Conservation (phyloP, 495 filamentous ascomycete species). For the Penicillium paxilli region DNA sequence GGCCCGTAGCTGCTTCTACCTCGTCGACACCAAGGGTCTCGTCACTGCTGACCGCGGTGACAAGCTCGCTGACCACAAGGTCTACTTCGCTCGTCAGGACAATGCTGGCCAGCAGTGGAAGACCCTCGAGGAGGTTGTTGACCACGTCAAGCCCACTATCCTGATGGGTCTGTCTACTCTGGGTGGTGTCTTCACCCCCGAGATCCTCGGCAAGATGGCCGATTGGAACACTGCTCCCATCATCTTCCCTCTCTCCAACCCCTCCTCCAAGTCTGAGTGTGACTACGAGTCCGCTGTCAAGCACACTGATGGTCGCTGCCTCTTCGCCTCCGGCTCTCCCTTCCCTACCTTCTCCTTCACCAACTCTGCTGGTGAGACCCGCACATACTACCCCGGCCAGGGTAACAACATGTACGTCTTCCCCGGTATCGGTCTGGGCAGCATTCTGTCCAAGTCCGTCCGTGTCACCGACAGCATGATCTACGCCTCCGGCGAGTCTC, state of each 20-base stretch:
- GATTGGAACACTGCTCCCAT: constrained; percentile 79
- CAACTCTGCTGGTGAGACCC: constrained; percentile 58
- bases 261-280: constrained; percentile 93
- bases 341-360: constrained; percentile 72
- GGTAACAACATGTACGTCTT: constrained; percentile 96
- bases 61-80: constrained; percentile 92
- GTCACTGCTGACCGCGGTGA: constrained; percentile 93
- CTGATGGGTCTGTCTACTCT: constrained; percentile 94
- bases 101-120: constrained; percentile 90
- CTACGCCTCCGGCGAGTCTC: constrained; percentile 83
- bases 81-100: constrained; percentile 92
- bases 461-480: constrained; percentile 91
- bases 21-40: constrained; percentile 95
- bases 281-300: constrained; percentile 89
- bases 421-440: constrained; percentile 92
- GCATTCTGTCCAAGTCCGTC: constrained; percentile 87
- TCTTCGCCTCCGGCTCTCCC: constrained; percentile 94
- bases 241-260: constrained; percentile 94
- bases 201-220: constrained; percentile 81
- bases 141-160: constrained; percentile 90
- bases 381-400: constrained; percentile 84
- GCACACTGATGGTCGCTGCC: constrained; percentile 82
- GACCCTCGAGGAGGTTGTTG: constrained; percentile 87
- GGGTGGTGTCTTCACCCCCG: constrained; percentile 88
- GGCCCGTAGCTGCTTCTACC: constrained; percentile 89